A percentile compares a stretch with the other conserved stretches of the same genome.
These are phyloP conservation scores for Zygoascus hellenicus DNA, from an alignment of 1,139 yeast species.

Conservation along the genomic window DNA sequence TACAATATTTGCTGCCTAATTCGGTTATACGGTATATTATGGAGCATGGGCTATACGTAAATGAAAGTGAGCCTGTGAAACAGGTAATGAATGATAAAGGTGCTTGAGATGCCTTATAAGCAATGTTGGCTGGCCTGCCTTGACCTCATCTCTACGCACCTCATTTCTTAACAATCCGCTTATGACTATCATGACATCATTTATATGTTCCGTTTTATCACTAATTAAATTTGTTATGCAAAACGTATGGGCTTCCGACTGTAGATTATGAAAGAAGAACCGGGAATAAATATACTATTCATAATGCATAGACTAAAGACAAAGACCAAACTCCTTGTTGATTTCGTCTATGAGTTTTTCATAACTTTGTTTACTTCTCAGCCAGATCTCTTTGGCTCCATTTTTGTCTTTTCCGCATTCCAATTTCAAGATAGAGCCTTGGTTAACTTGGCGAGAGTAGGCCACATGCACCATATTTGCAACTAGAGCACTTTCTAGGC, in stretches of 20 bases:
- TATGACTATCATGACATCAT: not conserved
- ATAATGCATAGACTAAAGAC: slow-evolving; percentile 10
- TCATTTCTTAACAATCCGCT: not conserved
- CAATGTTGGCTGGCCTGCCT: not conserved
- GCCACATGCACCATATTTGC: slow-evolving; percentile 18
- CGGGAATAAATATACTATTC: too few relatives aligned
- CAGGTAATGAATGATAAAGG: slow-evolving; percentile 56
- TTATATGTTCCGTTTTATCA: not conserved
- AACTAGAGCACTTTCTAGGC: slow-evolving; percentile 19
- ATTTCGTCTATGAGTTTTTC: slow-evolving; percentile 13
- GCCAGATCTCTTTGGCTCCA: not conserved
- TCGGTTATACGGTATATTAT: slow-evolving; percentile 92
- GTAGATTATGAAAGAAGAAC: too few relatives aligned
- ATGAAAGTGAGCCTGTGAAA: slow-evolving; percentile 89
- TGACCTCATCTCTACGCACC: not conserved
- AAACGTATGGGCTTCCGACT: not conserved
- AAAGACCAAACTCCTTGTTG: slow-evolving; percentile 15
- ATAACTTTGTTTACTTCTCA: slow-evolving; percentile 11
- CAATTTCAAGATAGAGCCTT: slow-evolving; percentile 3
- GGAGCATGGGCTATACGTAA: slow-evolving; percentile 77
- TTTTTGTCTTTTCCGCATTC: slow-evolving; percentile 3
- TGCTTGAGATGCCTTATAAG: slow-evolving; percentile 16
- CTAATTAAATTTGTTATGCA: not conserved
- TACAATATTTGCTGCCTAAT: slow-evolving; percentile 89
- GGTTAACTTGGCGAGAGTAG: slow-evolving; percentile 9